Base-by-base conservation (phyloP, 2,329 filamentous ascomycete species). In the Penicillium freii region DNA sequence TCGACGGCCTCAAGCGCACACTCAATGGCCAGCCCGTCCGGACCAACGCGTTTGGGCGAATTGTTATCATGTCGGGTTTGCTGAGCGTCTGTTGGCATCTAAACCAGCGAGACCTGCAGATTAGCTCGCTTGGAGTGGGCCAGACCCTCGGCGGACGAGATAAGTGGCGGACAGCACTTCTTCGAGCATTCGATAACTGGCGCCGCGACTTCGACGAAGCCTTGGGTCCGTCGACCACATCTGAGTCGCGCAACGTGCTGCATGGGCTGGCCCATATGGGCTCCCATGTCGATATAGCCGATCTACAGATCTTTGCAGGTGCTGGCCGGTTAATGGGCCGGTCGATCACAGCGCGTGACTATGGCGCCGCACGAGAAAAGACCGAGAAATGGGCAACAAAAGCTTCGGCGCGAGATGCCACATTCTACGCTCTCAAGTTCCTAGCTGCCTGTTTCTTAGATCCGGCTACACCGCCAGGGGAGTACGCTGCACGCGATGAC, bases 251-350 rank as follows among this genome's bases (percentile, higher is more conserved):
- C 21, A 95, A 89, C 2, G 93, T 96, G 29, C 80, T 97, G 44
- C 92, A 97, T 70, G 91, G 96, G 67, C 80, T 99, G 13, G 94
- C 94, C 0, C 94, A 97, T 73, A 97, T 99, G 91, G 91, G 92
- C 3, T 96, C 96, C 84, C 92, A 97, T 70, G 92, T 96, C 25
- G 93, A 97, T 70, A 91, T 97, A 53, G 90, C 96, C n/a, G 93
- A 97, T 73, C 93, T 92, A 68, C 93, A 97, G 75, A 95, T 97
- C 63, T 97, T 94, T 73, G 94, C 93, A 5, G 87, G 92, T 9
- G 91, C 93, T 1, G 90, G 88, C 65, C 84, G 92, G 31, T 82
- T 97, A 2, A 84, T 97, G 4, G 93, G 94, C 23, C 87, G 93
- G 46, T 87, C 88, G 0, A 95, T 97, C 59, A 92, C 90, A 1